Evolutionary conservation across 1,284 basidiomycete genomes (phyloP), one percentile per base, ranked within the genome.

Genomic region (Moesziomyces globuligerus): DNA sequence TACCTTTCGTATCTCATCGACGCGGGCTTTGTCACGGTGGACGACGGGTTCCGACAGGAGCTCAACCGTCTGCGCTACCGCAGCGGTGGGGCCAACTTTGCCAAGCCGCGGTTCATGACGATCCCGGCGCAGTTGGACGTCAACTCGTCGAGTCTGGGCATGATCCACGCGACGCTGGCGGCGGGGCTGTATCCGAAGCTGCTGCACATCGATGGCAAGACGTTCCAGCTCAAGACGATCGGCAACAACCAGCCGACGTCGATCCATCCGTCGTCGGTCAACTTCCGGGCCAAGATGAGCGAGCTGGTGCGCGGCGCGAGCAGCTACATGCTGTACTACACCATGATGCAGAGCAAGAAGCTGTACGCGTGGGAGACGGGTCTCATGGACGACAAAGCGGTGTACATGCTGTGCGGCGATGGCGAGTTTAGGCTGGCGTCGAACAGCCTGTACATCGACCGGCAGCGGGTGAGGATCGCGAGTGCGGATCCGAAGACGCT

Each of bases 311-410:
- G 61, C 11, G 42, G 57, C 28, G 47, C 52, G 13, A 48, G 53
- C 45, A 66, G 66, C 54, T 74, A 72, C 49, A 57, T 78, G 58
- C 48, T 82, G 45, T 69, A 61, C 28, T 59, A 68, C 42, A 44
- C 71, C 40, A 78, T 68, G 72, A 92, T 93, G 91, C 91, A 93
- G 81, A 93, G 92, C 13, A 93, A 91, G 84, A 91, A 89, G 83
- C 84, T 98, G 26, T 98, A 83, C 82, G 94, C 91, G n/a, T 97
- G 94, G 93, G 96, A 99, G 83, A 93, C 91, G 1, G 90, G 91
- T 1, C 91, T 93, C 1, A 88, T 93, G 5, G 91, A 96, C 62
- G 92, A 97, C 75, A 84, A 91, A 26, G 88, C 92, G 1, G 83
- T 99, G 43, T 82, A 93, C 18, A 85, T 98, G 23, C 84, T 98